Evolutionary conservation across 108 stramenopile species (phyloP).

Genomic region (Cyclotella kingstonii): DNA sequence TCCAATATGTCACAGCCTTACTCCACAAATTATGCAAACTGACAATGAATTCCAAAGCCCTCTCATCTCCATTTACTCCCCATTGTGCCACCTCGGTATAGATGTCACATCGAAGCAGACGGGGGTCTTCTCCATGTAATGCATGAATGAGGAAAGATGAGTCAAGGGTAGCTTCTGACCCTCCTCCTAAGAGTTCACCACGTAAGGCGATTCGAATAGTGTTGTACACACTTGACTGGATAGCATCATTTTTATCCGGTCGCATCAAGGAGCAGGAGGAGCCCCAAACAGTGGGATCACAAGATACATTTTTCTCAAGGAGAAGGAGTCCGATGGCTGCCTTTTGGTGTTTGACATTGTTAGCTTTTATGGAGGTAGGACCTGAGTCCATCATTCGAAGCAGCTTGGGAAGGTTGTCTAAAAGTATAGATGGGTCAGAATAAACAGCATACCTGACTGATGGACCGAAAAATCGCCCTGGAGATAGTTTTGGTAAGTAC

Average conservation of each 20-base stretch:
- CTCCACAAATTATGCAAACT: constrained; percentile 86
- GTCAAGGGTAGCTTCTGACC: constrained; percentile 52
- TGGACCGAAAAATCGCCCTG: constrained; percentile 68
- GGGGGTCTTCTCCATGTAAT: constrained; percentile 58
- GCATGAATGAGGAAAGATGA: constrained; percentile 75
- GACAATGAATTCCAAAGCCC: constrained; percentile 67
- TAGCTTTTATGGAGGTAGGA: background rate
- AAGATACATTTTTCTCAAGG: constrained; percentile 34
- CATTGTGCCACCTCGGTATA: constrained; percentile 75
- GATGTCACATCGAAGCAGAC: constrained; percentile 78
- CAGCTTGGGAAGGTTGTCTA: constrained; percentile 52
- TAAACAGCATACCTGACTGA: constrained; percentile 61
- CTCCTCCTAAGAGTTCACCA: constrained; percentile 59
- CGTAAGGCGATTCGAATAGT: constrained; percentile 66
- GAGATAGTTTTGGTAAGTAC: constrained; percentile 77
- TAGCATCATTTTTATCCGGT: constrained; percentile 19
- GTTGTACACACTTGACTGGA: constrained; percentile 40
- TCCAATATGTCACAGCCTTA: constrained; percentile 51
- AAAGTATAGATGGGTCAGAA: constrained; percentile 55
- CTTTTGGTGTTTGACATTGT: too few species aligned
- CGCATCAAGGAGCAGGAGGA: constrained; percentile 25
- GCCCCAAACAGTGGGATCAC: constrained; percentile 22
- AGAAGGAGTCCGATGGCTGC: constrained; percentile 64
- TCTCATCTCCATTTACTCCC: constrained; percentile 55
- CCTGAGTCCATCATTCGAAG: constrained; percentile 37